A percentile compares a stretch with the other conserved stretches of the same genome.
Evolutionary conservation across 306 rosid species (phyloP).

Genomic region (Rosa lucieae): DNA sequence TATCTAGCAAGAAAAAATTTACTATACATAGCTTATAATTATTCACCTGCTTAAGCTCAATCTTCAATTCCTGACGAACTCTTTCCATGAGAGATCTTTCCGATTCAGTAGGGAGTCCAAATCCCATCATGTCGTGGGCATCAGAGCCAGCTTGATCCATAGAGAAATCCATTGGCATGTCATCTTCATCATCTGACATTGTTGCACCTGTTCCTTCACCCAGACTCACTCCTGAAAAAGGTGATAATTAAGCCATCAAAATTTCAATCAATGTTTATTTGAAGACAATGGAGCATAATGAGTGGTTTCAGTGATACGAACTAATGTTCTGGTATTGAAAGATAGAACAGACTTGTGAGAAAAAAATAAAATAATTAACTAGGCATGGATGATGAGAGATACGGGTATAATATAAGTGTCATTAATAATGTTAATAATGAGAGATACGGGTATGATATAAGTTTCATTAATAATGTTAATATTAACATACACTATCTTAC

Average conservation of each 20-base stretch:
- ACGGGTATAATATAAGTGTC: not conserved
- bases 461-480: not conserved
- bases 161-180: constrained; percentile 70
- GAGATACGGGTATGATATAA: not conserved
- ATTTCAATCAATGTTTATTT: not conserved
- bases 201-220: constrained; percentile 96
- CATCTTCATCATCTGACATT: constrained; percentile 98
- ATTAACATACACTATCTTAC: not conserved
- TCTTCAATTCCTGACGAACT: constrained; percentile 93
- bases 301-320: not conserved
- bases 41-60: constrained; percentile 91
- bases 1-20: not conserved
- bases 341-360: not conserved
- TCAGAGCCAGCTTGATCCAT: constrained; percentile 69
- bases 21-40: not conserved
- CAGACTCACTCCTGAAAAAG: constrained; percentile 64
- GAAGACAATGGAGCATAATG: not conserved
- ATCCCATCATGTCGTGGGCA: constrained; percentile 91
- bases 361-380: not conserved
- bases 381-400: not conserved
- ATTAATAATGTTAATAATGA: not conserved
- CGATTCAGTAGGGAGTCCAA: constrained; percentile 95
- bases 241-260: not conserved
- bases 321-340: not conserved
- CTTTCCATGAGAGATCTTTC: constrained; percentile 96